Evolutionary conservation across 164 flowering plant genomes (phyloP), one percentile per base, ranked within the genome.

Genomic region (Stephania yunnanensis): DNA sequence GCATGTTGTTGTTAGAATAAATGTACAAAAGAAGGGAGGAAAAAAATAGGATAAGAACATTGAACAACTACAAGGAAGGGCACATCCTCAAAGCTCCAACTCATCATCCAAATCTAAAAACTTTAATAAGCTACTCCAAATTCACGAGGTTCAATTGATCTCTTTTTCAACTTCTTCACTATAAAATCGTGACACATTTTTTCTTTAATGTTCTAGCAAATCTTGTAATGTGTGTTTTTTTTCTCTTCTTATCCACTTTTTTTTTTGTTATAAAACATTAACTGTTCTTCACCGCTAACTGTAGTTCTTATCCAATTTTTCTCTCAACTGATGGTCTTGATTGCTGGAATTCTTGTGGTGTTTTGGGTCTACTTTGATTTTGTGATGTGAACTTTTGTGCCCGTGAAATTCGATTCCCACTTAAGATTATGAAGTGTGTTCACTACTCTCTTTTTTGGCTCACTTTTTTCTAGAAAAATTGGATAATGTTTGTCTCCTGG

Each of bases 371-470:
- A 36, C 42, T 36, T 36, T 36, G 42, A 36, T 36, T 36, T 36
- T 2, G 7, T 58, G 64, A 58, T 58, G 42, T 36, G 1, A 36
- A 36, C 42, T 36, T 36, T n/a, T 58, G 64, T 58, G 64, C 64
- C 20, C 64, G 64, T 58, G 64, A 58, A 58, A 58, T 58, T 58
- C 64, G 64, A 58, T 58, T 58, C 64, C 64, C 64, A 58, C 64
- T 58, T 58, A 22, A 22, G 20, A 12, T 15, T 58, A 36, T 58
- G 20, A n/a, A 58, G 64, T 58, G 17, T 36, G 42, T 36, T 36
- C 42, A 36, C 42, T 36, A 36, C 42, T 36, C 2, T 58, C 20
- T 58, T 58, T 58, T 15, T 58, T 58, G 15, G 6, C 20, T 58
- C 6, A 4, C 19, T 58, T n/a, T 58, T 55, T 58, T 58, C 64